Evolutionary conservation across 768 basidiomycete species (phyloP), one percentile per base, ranked within the genome.

Genomic region (Basidioascus undulatus): DNA sequence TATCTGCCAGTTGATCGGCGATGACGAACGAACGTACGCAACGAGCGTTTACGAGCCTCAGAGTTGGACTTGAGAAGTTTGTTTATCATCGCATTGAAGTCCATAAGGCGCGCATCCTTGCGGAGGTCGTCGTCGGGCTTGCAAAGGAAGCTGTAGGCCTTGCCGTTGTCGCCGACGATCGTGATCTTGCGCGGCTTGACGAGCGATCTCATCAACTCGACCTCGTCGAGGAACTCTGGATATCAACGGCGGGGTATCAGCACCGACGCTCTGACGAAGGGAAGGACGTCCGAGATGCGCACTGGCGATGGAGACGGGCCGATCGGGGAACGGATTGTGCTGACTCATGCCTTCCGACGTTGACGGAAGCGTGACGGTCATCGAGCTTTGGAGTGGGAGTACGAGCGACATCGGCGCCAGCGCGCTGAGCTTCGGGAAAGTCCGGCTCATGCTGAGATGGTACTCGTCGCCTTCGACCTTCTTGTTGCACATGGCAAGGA

Each of bases 71-170:
- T 89, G 40, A 98, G 65, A 6, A 96, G 60, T 55, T 89, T 94
- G 60, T 94, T 96, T 60, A 98, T 86, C 58, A 98, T 86, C 3
- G 79, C 71, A 52, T 94, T 87, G 60, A 96, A 82, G 53, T 96
- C 92, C 89, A 96, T 96, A 40, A 98, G 58, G 5, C 92, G 70
- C 0, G 86, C 87, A 52, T 98, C 92, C 62, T 98, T 98, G 30
- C 92, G 69, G 25, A 98, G 65, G 59, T 98, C 92, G 55, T 98
- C 92, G 57, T 84, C 83, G 7, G 89, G 89, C 57, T 98, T 98
- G 39, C 81, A 82, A 6, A 98, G 65, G 63, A 96, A 94, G 59
- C 72, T 74, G 61, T 94, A 94, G 10, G 61, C 62, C 43, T 74
- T 70, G 1, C 84, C 84, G 52, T 96, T 71, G 47, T 71, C 75